Base-by-base conservation (phyloP, 495 filamentous ascomycete species). In the Endocarpon pusillum region DNA sequence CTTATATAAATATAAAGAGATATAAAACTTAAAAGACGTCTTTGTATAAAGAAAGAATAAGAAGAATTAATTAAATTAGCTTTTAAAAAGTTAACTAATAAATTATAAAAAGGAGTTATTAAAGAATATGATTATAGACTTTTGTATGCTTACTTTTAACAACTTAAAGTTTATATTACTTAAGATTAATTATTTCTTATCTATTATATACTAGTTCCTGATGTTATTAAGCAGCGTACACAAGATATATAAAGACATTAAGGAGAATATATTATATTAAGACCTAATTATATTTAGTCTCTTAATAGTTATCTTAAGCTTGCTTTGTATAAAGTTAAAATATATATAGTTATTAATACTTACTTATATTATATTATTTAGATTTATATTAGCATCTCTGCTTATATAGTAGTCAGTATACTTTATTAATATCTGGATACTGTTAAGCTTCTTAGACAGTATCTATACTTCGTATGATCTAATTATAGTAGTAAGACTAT, bases 331-430 rank as follows among this genome's bases (percentile, higher is more conserved):
- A 36, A 44, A 1, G 35, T 49, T 34, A 35, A 45, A 6, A 44
- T 49, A 24, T 43, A 46, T 33, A 44, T 38, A 1, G 43, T 29
- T 14, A 39, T 49, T 26, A 41, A 49, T 37, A 34, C 37, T 0
- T 49, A 44, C 31, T 44, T 41, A 19, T 29, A 44, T 23, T 46
- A 44, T 33, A 42, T 49, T 29, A 33, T 38, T 10, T 46, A 43
- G 46, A 29, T 46, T 3, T 37, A 48, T 30, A 20, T 37, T 32
- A 40, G 46, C 9, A 42, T 43, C 17, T 32, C 21, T 21, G 24
- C 32, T 30, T 36, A 37, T 30, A 40, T 39, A 5, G 42, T 39
- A 3, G 20, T 42, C 11, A 44, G 40, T 23, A 37, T 48, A n/a
- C 34, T 43, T 9, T 41, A 34, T 12, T 36, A 46, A 15, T 45